Evolutionary conservation across 495 filamentous ascomycete species (phyloP).

Genomic region (Hypoxylon fragiforme): DNA sequence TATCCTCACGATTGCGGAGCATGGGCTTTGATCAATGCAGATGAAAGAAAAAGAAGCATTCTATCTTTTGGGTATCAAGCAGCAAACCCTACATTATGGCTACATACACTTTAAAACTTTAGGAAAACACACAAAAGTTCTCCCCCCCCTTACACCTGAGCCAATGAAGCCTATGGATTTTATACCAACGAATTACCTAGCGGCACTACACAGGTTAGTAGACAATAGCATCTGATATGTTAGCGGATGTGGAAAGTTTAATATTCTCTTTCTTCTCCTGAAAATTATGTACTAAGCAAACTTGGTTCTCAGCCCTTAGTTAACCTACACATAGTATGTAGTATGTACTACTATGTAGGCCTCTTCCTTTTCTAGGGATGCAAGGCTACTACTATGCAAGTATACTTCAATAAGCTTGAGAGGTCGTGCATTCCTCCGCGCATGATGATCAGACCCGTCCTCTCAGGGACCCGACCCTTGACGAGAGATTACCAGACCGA

Average conservation of each 20-base stretch:
- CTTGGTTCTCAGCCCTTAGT: no score
- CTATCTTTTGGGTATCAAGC: constrained; percentile 6
- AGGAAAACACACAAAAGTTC: no score
- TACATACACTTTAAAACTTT: not conserved
- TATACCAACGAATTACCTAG: no score
- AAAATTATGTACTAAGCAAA: no score
- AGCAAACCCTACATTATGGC: not conserved
- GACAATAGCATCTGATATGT: no score
- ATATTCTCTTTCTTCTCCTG: no score
- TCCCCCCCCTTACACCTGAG: no score
- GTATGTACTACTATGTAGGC: no score
- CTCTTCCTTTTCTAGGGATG: constrained; percentile 1
- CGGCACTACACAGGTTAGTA: no score
- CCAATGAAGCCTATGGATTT: no score
- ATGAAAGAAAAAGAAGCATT: constrained; percentile 5
- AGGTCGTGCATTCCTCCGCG: constrained; percentile 16
- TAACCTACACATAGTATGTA: no score
- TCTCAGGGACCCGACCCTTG: constrained; percentile 9
- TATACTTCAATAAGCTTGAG: constrained; percentile 10
- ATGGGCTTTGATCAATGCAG: constrained; percentile 2
- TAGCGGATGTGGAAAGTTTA: no score
- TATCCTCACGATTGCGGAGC: constrained; percentile 3
- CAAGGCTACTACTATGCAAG: constrained; percentile 3
- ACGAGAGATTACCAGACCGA: constrained; percentile 15
- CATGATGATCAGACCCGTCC: constrained; percentile 6